phyloP scores from a whole-genome alignment of 805 yeast species.

The Metschnikowia gelsemii region DNA sequence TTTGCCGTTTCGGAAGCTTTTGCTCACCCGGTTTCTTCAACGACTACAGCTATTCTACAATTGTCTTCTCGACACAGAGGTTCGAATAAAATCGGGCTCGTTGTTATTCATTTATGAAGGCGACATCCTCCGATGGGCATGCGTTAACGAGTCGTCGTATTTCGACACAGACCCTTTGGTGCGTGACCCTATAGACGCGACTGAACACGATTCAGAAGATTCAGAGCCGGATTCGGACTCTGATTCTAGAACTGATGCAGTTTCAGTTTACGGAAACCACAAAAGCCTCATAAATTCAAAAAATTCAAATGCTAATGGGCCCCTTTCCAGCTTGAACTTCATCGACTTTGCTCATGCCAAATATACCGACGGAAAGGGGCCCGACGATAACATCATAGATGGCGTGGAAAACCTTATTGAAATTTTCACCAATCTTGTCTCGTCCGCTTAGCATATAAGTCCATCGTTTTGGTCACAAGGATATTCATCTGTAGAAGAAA shows the following conservation, averaged over 20 bases:
- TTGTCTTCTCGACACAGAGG: slow-evolving; percentile 59
- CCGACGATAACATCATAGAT: slow-evolving; percentile 65
- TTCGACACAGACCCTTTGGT: slow-evolving; percentile 29
- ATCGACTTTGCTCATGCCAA: slow-evolving; percentile 92
- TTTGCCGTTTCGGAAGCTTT: slow-evolving; percentile 29
- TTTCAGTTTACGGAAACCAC: too few species aligned
- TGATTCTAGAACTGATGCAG: not conserved
- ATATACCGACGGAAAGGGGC: slow-evolving; percentile 58
- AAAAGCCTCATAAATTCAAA: too few species aligned
- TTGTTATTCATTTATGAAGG: slow-evolving; percentile 73
- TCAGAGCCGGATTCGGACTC: slow-evolving; percentile 27
- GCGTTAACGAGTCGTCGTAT: slow-evolving; percentile 14
- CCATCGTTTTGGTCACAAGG: too few species aligned
- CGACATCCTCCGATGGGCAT: slow-evolving; percentile 54
- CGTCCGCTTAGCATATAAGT: too few species aligned
- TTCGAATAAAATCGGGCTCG: slow-evolving; percentile 69
- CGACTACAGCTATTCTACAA: slow-evolving; percentile 66
- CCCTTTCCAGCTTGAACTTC: slow-evolving; percentile 46
- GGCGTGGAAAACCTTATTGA: slow-evolving; percentile 67
- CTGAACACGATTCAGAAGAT: slow-evolving; percentile 23
- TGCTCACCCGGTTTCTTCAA: slow-evolving; percentile 45
- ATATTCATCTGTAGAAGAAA: too few species aligned
- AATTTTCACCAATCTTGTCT: slow-evolving; percentile 34
- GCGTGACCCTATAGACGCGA: slow-evolving; percentile 8
- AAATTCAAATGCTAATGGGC: not conserved